Base-by-base conservation (phyloP, 1,284 basidiomycete species). In the Volvariella surrecta region DNA sequence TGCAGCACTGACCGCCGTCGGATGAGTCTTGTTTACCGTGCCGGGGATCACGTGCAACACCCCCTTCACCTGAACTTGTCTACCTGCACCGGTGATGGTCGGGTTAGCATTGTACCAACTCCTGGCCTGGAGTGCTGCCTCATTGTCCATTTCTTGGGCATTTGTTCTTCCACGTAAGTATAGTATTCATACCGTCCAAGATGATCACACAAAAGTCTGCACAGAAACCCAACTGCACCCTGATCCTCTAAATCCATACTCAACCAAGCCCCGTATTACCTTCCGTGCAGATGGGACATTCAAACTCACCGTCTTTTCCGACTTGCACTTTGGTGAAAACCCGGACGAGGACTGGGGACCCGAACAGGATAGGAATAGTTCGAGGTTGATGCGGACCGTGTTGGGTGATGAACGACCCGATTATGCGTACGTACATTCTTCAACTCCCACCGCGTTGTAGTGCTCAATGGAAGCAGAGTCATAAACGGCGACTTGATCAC, bases 291-390 rank as follows among this genome's bases (percentile, higher is more conserved):
- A 80, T 52, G 75, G 74, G 1, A 74, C 73, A 1, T 80, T 83
- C 66, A 82, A 80, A 56, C 53, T 84, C 37, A 80, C 76, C 11
- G 67, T 84, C 3, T 81, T 83, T 54, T 80, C 78, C 2, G 81
- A 83, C 51, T 54, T 82, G 22, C 81, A 83, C 52, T 82, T 69
- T 47, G 81, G 80, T 17, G 80, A 82, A 57, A 79, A 82, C 51
- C 77, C 79, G 4, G 80, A 77, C 76, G 78, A 79, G 42, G 57
- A 48, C 7, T 80, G 79, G 77, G 80, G 80, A 0, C 76, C 73
- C 16, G 57, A 70, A 49, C 79, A 83, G 50, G 80, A 83, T 48
- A 56, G 65, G 18, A 76, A 80, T 37, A 80, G 76, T 43, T 64
- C 63, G 1, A 54, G 54, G n/a, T 52, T 83, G 45, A 77, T 82